Percentiles rank a stretch among this genome's conserved stretches.
phyloP scores from a whole-genome alignment of 1,284 basidiomycete species.

The Cronartium quercuum region DNA sequence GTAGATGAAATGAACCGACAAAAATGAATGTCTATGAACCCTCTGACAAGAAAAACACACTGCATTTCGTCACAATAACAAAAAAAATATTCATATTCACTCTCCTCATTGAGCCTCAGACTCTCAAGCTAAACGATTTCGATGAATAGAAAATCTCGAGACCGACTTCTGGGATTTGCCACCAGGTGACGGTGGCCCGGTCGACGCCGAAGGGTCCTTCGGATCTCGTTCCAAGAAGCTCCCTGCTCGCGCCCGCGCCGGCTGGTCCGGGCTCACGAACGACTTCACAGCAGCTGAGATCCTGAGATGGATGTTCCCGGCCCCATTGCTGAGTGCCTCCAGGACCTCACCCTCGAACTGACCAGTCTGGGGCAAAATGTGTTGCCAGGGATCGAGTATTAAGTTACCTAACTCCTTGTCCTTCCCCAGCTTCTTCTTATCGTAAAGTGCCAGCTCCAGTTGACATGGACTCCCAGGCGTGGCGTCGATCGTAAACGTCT shows the following conservation, averaged over 20 bases:
- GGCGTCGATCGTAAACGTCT: background rate
- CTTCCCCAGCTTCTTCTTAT: slow-evolving; percentile 2
- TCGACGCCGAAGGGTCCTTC: background rate
- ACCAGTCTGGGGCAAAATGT: background rate
- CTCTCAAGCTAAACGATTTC: background rate
- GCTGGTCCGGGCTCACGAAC: too few species aligned
- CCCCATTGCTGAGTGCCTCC: background rate
- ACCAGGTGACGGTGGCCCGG: background rate
- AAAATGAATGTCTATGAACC: too few species aligned
- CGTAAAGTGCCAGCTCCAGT: background rate
- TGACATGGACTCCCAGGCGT: background rate
- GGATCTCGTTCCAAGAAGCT: slow-evolving; percentile 3
- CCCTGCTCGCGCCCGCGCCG: background rate
- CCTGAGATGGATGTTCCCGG: background rate
- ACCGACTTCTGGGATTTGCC: background rate
- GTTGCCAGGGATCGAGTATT: background rate
- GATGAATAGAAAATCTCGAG: background rate
- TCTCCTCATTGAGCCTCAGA: background rate
- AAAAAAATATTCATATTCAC: background rate
- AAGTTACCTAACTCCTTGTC: background rate
- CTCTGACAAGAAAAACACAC: background rate
- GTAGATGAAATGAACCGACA: background rate
- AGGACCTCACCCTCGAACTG: background rate
- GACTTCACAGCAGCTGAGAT: background rate
- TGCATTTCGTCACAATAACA: background rate